phyloP scores from a whole-genome alignment of 2,329 filamentous ascomycete species.

The Colletotrichum ledebouriae region DNA sequence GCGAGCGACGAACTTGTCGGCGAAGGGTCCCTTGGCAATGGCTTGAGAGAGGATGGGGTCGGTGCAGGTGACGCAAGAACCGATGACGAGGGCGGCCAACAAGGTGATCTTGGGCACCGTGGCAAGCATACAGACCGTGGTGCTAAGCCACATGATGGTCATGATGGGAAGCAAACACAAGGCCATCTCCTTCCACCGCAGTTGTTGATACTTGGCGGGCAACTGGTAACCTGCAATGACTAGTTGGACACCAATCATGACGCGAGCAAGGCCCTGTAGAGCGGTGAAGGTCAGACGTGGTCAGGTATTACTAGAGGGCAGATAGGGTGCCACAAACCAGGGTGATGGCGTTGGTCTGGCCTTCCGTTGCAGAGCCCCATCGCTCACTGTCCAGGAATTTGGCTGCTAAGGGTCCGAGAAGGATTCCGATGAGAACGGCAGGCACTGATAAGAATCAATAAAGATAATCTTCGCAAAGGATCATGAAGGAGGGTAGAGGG shows the following conservation, averaged over 20 bases:
- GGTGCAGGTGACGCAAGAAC: constrained; percentile 71
- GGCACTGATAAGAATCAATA: constrained; percentile 57
- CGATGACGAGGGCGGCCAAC: constrained; percentile 68
- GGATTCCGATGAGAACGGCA: constrained; percentile 65
- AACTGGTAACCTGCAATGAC: constrained; percentile 74
- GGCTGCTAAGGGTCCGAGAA: constrained; percentile 66
- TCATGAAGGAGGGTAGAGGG: not conserved
- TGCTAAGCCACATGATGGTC: constrained; percentile 73
- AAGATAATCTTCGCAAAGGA: not conserved
- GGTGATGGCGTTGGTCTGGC: constrained; percentile 53
- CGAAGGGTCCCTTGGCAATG: constrained; percentile 72
- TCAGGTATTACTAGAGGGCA: rapidly evolving
- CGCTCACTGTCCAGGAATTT: constrained; percentile 62
- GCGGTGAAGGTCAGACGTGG: not conserved
- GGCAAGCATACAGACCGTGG: constrained; percentile 67
- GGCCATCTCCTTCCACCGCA: constrained; percentile 65
- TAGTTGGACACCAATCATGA: constrained; percentile 73
- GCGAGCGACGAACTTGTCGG: constrained; percentile 71
- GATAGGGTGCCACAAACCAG: constrained; percentile 48
- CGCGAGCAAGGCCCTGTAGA: constrained; percentile 60
- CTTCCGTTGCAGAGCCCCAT: constrained; percentile 54
- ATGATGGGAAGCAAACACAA: constrained; percentile 71
- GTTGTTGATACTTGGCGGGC: constrained; percentile 66
- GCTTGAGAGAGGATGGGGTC: constrained; percentile 73
- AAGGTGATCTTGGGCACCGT: constrained; percentile 68